These are phyloP conservation scores for Quercus tomentella DNA, from an alignment of 331 rosid species.

Conservation along the genomic window DNA sequence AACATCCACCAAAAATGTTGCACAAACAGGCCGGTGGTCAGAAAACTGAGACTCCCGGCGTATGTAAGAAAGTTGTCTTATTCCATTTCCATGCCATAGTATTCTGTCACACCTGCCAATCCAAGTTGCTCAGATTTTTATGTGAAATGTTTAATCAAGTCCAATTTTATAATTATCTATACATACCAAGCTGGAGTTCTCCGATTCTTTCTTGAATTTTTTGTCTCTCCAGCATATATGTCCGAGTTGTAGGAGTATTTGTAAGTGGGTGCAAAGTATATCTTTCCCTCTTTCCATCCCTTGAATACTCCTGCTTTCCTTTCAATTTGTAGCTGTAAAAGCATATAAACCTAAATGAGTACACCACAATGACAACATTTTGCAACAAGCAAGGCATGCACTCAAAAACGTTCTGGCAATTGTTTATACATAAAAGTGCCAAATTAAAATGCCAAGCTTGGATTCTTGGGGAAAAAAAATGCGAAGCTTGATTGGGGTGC, in stretches of 20 bases:
- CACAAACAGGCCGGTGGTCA: conserved; percentile 89
- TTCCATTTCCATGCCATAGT: conserved; percentile 87
- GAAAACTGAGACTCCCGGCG: conserved; percentile 77
- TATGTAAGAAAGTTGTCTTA: conserved; percentile 54
- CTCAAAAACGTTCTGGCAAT: background rate
- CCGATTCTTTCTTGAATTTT: conserved; percentile 72
- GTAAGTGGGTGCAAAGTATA: conserved; percentile 90
- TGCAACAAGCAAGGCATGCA: conserved; percentile 1
- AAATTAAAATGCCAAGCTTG: background rate
- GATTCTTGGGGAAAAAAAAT: too few species aligned
- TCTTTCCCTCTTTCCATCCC: conserved; percentile 92
- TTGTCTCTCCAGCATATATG: conserved; percentile 60
- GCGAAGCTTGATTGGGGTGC: background rate
- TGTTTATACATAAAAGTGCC: background rate
- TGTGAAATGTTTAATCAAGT: background rate
- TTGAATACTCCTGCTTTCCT: conserved; percentile 84
- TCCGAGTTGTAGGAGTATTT: conserved; percentile 88
- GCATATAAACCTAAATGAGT: conserved; percentile 11
- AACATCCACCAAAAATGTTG: conserved; percentile 64
- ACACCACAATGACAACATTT: background rate
- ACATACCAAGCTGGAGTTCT: conserved; percentile 98
- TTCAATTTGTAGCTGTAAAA: conserved; percentile 75
- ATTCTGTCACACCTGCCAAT: conserved; percentile 91
- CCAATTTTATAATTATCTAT: background rate
- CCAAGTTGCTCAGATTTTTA: conserved; percentile 12